These are phyloP conservation scores for Blastocladiella emersonii DNA, from an alignment of 371 early-diverging fungal genomes.

Conservation along the genomic window DNA sequence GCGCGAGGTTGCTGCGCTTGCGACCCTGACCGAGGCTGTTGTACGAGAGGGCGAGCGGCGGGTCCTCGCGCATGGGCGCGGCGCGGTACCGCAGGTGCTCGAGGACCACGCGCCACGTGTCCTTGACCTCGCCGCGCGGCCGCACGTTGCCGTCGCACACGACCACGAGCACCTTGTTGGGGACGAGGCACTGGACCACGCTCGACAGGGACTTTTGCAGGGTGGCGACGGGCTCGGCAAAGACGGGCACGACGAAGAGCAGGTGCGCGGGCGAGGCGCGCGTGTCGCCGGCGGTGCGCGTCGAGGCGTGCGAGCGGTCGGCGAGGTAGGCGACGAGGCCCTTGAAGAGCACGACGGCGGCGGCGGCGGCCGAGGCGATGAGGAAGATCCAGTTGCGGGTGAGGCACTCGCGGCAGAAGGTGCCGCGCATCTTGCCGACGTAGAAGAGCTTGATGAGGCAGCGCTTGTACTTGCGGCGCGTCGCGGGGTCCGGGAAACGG, in stretches of 20 bases:
- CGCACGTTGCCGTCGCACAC: slow-evolving; percentile 7
- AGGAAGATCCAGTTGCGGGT: background rate
- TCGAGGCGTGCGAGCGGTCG: too few species aligned
- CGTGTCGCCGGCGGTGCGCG: too few species aligned
- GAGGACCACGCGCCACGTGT: slow-evolving; percentile 3
- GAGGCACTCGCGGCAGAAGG: background rate
- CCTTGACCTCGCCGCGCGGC: slow-evolving; percentile 2
- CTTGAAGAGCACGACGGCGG: background rate
- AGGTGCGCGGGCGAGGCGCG: background rate
- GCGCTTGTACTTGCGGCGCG: background rate
- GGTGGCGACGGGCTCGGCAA: background rate
- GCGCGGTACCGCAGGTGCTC: slow-evolving; percentile 1
- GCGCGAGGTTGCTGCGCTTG: background rate
- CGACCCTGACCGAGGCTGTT: background rate
- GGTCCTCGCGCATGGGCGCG: background rate
- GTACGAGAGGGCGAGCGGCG: background rate
- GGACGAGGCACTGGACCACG: background rate
- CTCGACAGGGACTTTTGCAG: background rate
- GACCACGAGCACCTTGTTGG: background rate
- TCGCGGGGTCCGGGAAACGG: background rate
- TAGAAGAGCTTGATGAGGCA: slow-evolving; percentile 2
- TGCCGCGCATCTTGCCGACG: background rate
- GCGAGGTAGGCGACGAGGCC: background rate
- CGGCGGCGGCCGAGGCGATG: background rate
- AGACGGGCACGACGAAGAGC: background rate